Base-by-base conservation (phyloP, 148 eudicot genomes). In the Chenopodium album region DNA sequence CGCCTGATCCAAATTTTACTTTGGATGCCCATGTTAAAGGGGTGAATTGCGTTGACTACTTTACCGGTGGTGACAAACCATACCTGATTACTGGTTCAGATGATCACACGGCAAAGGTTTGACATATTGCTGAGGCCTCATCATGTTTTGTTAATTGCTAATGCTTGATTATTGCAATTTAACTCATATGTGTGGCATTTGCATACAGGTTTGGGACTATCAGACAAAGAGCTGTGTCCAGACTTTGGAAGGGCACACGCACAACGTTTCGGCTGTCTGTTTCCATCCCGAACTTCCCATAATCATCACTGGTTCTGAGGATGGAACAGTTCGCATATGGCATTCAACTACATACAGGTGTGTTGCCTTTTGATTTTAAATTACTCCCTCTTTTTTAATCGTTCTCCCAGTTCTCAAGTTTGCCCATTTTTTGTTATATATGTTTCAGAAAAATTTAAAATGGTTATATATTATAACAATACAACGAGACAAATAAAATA, bases 81-180 rank as follows among this genome's bases (percentile, higher is more conserved):
- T 94, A 90, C 82, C 80, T 94, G 75, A 92, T 92, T 62, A 94
- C 95, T 82, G 97, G 97, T 81, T 94, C 98, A 41, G 98, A 94
- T 89, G 98, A 94, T 86, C 98, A 93, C 82, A 94, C 98, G 20
- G 97, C 94, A 63, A 94, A 94, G 94, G 98, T 94, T 63, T 79
- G 41, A 10, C 62, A 63, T 50, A 71, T 60, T 75, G 34, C 75
- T 13, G 22, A 66, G 63, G 72, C 79, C 47, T 79, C 29, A 26
- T 26, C n/a, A 46, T 78, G 17, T 26, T 66, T 46, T 4, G 11
- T 63, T n/a, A 37, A 34, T 13, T 70, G 19, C 71, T 73, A 2
- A 52, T 48, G 34, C 71, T 22, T 71, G 76, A 32, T 62, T 46
- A 48, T 9, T 63, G 26, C 73, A 31, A 47, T 60, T 65, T 70